Base-by-base conservation (phyloP, 83 land plant species). In the Picea abies region DNA sequence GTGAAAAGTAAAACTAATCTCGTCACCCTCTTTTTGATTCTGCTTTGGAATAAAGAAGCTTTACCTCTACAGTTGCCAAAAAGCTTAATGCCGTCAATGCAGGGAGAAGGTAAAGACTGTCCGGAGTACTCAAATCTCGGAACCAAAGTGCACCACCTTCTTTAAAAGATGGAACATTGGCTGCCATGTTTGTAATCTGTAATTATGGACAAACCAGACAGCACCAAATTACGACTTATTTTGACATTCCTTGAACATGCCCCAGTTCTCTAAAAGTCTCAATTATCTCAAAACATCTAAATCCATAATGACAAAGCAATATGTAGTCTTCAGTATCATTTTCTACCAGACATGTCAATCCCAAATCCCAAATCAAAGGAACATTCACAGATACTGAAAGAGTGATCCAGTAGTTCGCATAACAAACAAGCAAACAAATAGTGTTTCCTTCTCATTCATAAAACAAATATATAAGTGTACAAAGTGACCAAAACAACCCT, bases 91-190 rank as follows among this genome's bases (percentile, higher is more conserved):
- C 90, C 3, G 98, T 92, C 78, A 96, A 66, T 26, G 89, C 90
- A 75, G 99, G 99, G 82, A 95, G 64, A 60, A 92, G 82, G 84
- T 89, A 95, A 8, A 89, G 63, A 72, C 85, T 84, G 76, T 95
- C 98, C 4, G 96, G 91, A 68, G 96, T 92, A 16, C 91, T 86
- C 83, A 95, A 85, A 84, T 95, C 98, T 22, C 87, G 86, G 66
- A 95, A 95, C 98, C 98, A 95, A 61, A 85, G 86, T 3, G 95
- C 89, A 65, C 98, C 98, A 60, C 98, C 98, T 52, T 72, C 80
- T 88, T 92, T 94, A 71, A 95, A 91, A 5, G 98, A 95, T n/a
- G 94, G 94, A 60, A 95, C 93, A 80, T 92, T 92, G 75, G 92
- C 92, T 49, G 91, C 93, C 98, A 95, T 95, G 80, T 93, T 94